Conservation (phyloP, 805 yeast genomes). For the Barnettozyma californica region DNA sequence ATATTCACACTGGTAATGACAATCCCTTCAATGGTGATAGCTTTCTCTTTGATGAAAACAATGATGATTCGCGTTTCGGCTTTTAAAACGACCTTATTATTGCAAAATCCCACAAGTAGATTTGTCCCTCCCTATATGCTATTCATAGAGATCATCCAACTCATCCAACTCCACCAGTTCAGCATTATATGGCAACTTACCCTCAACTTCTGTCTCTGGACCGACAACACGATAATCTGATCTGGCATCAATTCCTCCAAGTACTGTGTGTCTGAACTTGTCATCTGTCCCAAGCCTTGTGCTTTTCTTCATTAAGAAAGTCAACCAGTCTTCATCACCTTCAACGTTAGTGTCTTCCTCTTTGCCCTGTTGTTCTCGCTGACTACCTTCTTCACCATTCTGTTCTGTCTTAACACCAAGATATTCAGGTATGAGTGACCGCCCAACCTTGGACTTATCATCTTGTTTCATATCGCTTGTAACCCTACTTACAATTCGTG, state of each 20-base stretch:
- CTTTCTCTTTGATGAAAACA: background rate
- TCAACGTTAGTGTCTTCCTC: constrained; percentile 2
- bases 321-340: constrained; percentile 33
- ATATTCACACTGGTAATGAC: background rate
- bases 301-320: constrained; percentile 27
- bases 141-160: background rate
- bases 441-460: constrained; percentile 13
- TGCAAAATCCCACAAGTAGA: background rate
- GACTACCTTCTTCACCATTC: constrained; percentile 6
- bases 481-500: constrained; percentile 32
- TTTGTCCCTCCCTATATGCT: too few relatives aligned
- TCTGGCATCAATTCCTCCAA: constrained; percentile 8
- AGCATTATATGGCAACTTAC: constrained; percentile 14
- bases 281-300: constrained; percentile 16
- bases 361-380: background rate
- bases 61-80: background rate
- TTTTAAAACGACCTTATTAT: background rate
- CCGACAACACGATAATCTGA: constrained; percentile 18
- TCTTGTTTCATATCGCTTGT: constrained; percentile 20
- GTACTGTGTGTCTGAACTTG: constrained; percentile 18
- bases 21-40: background rate
- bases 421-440: constrained; percentile 20
- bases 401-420: constrained; percentile 6
- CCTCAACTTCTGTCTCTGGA: constrained; percentile 13
- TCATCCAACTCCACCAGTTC: constrained; percentile 2